phyloP scores from a whole-genome alignment of 75 land plant species.

The Cunninghamia lanceolata region DNA sequence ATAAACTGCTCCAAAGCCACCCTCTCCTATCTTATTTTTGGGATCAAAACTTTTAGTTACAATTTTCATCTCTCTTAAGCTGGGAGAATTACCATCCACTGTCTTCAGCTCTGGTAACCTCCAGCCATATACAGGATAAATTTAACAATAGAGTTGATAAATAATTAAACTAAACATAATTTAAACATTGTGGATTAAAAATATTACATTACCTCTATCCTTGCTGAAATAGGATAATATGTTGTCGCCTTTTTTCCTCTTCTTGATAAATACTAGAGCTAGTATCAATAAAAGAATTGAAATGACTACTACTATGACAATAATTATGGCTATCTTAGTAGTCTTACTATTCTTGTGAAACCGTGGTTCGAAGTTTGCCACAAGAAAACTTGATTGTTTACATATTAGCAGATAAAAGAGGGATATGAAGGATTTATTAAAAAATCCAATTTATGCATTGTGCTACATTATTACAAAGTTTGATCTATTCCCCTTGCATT shows the following conservation, averaged over 20 bases:
- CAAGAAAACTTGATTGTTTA: background rate
- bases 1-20: conserved; percentile 56
- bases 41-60: conserved; percentile 39
- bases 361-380: background rate
- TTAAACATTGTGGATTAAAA: background rate
- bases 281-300: background rate
- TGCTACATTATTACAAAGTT: conserved; percentile 4
- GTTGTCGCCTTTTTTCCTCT: no score
- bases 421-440: background rate
- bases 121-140: background rate
- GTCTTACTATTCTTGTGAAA: background rate
- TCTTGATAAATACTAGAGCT: background rate
- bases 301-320: background rate
- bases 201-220: background rate
- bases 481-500: background rate
- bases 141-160: background rate
- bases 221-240: background rate
- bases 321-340: background rate
- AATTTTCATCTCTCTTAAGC: conserved; percentile 27
- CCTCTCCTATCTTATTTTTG: conserved; percentile 55
- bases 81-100: conserved; percentile 2
- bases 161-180: background rate
- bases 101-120: background rate
- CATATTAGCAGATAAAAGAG: background rate
- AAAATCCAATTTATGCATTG: conserved; percentile 16